phyloP scores from a whole-genome alignment of 176 grass and related monocot species.

The Ensete ventricosum region DNA sequence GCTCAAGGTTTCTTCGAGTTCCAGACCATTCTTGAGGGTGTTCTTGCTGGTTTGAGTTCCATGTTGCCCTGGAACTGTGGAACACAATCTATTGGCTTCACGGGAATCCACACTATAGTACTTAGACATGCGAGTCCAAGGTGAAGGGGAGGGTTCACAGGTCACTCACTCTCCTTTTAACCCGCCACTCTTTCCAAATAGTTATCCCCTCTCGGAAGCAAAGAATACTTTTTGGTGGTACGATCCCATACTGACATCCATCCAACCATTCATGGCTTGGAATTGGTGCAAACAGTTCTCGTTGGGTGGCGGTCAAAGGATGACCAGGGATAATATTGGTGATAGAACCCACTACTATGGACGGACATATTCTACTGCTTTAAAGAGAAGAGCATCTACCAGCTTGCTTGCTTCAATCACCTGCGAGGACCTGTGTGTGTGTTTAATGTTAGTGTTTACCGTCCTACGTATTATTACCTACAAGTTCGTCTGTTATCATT shows the following conservation, averaged over 20 bases:
- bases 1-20: no score
- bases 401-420: no score
- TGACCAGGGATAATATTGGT: no score
- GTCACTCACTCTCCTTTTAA: not conserved
- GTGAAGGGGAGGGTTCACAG: not conserved
- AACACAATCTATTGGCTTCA: no score
- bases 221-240: not conserved
- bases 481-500: no score
- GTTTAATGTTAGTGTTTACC: no score
- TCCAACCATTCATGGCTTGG: not conserved
- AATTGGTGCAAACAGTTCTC: not conserved
- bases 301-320: not conserved
- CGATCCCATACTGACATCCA: not conserved
- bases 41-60: no score
- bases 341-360: not conserved
- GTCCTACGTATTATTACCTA: no score
- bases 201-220: not conserved
- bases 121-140: not conserved
- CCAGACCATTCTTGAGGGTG: no score
- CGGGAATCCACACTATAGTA: no score
- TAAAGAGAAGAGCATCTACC: not conserved
- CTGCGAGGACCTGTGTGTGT: no score
- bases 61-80: no score
- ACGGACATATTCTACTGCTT: conserved; percentile 3
- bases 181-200: not conserved